These are phyloP conservation scores for Suhomyces yuchorum DNA, from an alignment of 1,139 yeast species.

Conservation along the genomic window DNA sequence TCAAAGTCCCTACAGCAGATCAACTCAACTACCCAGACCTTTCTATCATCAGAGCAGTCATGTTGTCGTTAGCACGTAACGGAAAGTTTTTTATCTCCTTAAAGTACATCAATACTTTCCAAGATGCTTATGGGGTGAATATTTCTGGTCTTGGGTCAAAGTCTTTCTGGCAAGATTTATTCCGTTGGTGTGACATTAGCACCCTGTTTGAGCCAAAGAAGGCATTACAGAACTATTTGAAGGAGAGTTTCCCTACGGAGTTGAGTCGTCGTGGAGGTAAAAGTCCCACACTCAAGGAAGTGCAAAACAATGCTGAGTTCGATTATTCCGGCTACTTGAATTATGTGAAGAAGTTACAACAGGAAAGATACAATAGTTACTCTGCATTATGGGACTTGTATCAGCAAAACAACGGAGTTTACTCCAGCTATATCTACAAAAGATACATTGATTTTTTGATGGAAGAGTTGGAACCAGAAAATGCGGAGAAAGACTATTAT, in stretches of 20 bases:
- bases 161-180: slow-evolving; percentile 40
- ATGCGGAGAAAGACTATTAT: slow-evolving; percentile 25
- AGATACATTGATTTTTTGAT: slow-evolving; percentile 26
- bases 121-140: slow-evolving; percentile 31
- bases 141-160: slow-evolving; percentile 22
- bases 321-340: slow-evolving; percentile 43
- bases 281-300: slow-evolving; percentile 26
- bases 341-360: slow-evolving; percentile 29
- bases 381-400: slow-evolving; percentile 39
- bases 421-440: slow-evolving; percentile 29
- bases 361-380: slow-evolving; percentile 31
- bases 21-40: slow-evolving; percentile 33
- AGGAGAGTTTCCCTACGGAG: slow-evolving; percentile 15
- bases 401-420: slow-evolving; percentile 26
- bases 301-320: slow-evolving; percentile 38
- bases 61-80: slow-evolving; percentile 36
- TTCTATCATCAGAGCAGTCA: slow-evolving; percentile 31
- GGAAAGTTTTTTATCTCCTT: slow-evolving; percentile 35
- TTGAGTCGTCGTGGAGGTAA: slow-evolving; percentile 8
- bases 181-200: slow-evolving; percentile 38
- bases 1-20: slow-evolving; percentile 4
- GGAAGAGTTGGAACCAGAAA: slow-evolving; percentile 20
- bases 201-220: slow-evolving; percentile 27
- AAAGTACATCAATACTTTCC: slow-evolving; percentile 40
- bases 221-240: slow-evolving; percentile 32